These are phyloP conservation scores for Anastatica hierochuntica DNA, from an alignment of 345 rosid species.

Conservation along the genomic window DNA sequence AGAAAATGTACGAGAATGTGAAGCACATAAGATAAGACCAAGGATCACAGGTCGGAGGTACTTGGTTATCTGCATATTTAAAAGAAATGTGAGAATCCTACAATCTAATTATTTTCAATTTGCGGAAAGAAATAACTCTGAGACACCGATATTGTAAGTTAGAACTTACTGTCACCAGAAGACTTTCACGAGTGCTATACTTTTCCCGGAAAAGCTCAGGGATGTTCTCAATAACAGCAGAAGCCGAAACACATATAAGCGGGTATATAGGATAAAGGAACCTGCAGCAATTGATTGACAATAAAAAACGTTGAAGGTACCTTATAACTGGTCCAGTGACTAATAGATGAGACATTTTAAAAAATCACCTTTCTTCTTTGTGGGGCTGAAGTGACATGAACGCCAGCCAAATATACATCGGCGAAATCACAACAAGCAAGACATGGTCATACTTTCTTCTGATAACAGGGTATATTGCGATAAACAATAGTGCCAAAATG, in stretches of 20 bases:
- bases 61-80: conserved; percentile 59
- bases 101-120: not conserved
- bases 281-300: conserved; percentile 36
- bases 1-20: conserved; percentile 83
- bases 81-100: not conserved
- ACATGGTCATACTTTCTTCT: conserved; percentile 62
- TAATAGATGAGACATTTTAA: conserved; percentile 3
- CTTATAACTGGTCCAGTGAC: not conserved
- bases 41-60: conserved; percentile 59
- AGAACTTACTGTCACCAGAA: conserved; percentile 45
- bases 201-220: conserved; percentile 74
- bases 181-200: conserved; percentile 39
- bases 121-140: not conserved
- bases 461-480: conserved; percentile 54
- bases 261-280: conserved; percentile 94
- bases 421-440: conserved; percentile 60
- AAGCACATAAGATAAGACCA: conserved; percentile 68
- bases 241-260: conserved; percentile 87
- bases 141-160: not conserved
- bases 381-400: conserved; percentile 97
- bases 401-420: conserved; percentile 81
- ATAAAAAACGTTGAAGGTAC: not conserved
- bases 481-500: conserved; percentile 68
- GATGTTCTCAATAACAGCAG: conserved; percentile 92
- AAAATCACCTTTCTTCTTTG: conserved; percentile 84